Base-by-base conservation (phyloP, 2,329 filamentous ascomycete species). In the Diaporthe ilicicola region DNA sequence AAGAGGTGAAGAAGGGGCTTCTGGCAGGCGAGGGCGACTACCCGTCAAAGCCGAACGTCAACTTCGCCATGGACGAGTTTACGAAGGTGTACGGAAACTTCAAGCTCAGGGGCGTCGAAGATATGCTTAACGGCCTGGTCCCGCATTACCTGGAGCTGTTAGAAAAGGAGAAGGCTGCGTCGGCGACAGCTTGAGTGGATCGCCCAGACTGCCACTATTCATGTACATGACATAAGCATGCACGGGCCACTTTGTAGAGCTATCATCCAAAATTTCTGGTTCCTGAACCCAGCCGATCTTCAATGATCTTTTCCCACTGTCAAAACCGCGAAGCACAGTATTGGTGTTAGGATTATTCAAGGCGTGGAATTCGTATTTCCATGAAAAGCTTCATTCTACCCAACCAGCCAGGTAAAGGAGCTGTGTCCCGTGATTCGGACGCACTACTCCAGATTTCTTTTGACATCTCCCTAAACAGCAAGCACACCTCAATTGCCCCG, bases 401-500 rank as follows among this genome's bases (percentile, higher is more conserved):
- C 27, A 22, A 17, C 4, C 27, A 27, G 19, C 29, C 15, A 64
- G 59, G 42, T 42, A 46, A 39, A 32, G 22, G 42, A 13, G 53
- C 32, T 1, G 4, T 24, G 64, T 19, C 24, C 9, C 12, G 12
- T 42, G 17, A 3, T 37, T 44, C 24, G 6, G n/a, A 42, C n/a
- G 34, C 8, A 9, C 53, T 39, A 24, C 22, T 54, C 27, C 51
- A 13, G 46, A 17, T 29, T 42, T 46, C 24, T 29, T 64, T 66
- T 34, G 2, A 44, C 69, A n/a, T 50, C 37, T 54, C 50, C 24
- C 39, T 34, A 12, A 10, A 34, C 44, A 10, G 22, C 44, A 10
- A n/a, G 7, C 51, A 42, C 42, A 67, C 71, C 77, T 79, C 37
- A 50, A 32, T 73, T 73, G 88, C 88, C 88, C 83, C 87, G 87